Evolutionary conservation across 768 basidiomycete genomes (phyloP), one percentile per base, ranked within the genome.

Genomic region (Cytidiella melzeri): DNA sequence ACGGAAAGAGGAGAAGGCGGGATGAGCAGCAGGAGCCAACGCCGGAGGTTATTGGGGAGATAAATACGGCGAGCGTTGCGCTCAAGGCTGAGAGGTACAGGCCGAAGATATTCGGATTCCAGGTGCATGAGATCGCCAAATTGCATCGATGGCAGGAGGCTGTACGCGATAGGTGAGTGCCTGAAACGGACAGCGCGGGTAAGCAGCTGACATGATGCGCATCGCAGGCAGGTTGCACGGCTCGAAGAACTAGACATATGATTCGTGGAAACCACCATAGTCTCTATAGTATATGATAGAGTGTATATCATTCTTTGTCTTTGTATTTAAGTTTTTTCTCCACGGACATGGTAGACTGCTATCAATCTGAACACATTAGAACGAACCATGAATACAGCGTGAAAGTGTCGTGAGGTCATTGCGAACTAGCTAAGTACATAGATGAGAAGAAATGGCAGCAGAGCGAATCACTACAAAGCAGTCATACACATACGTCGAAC

Each of bases 81-180:
- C 60, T 88, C 49, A 95, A 95, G 69, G 90, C 91, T 23, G 96
- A 98, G 63, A 67, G 92, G 56, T 94, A 96, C 66, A 75, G 89
- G 47, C 94, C 95, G 26, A 83, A 84, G 62, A 94, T 98, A 45
- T 98, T 97, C 67, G 96, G 96, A 1, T 99, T 99, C 77, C 91
- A 93, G 68, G 72, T 98, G 28, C 80, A 97, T 61, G 96, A 98
- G 71, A 84, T 80, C 52, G 95, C 95, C 15, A 94, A 87, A 67
- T 67, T 96, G 57, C 87, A 93, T 64, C 74, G 94, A 59, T 99
- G 96, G 96, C 92, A 98, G 67, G 91, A 92, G 68, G 94, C 91
- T 3, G 79, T 87, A 30, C 70, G 95, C 47, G 94, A 98, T 67
- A 77, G 79, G 92, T 87, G 53, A 51, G 81, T 73, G 1, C 1